phyloP scores from a whole-genome alignment of 1,284 basidiomycete genomes.

The Schizophyllum commune region DNA sequence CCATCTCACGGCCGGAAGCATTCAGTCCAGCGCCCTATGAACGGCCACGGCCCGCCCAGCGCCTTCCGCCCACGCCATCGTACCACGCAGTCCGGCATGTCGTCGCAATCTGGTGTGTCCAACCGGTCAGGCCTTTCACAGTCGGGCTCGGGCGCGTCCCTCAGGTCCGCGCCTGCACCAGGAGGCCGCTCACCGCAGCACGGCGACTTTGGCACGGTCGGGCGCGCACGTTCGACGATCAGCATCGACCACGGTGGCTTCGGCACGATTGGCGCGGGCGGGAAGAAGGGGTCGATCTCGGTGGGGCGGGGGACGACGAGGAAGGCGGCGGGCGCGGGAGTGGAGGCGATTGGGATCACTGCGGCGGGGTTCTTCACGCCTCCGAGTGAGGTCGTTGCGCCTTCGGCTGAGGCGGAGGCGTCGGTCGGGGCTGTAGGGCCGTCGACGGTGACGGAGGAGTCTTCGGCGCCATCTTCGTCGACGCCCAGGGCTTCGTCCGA shows the following conservation, averaged over 20 bases:
- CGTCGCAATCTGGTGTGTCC: slow-evolving; percentile 6
- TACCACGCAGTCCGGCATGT: slow-evolving; percentile 21
- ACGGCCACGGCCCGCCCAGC: slow-evolving; percentile 22
- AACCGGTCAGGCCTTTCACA: slow-evolving; percentile 9
- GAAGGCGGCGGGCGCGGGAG: slow-evolving; percentile 58
- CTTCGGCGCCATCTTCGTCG: too few relatives aligned
- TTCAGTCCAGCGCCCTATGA: slow-evolving; percentile 11
- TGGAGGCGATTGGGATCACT: slow-evolving; percentile 63
- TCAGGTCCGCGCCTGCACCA: neutral
- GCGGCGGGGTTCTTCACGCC: slow-evolving; percentile 59
- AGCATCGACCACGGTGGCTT: slow-evolving; percentile 43
- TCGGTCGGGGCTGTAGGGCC: too few relatives aligned
- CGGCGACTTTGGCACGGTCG: slow-evolving; percentile 15
- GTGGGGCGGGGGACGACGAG: slow-evolving; percentile 53
- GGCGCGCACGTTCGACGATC: slow-evolving; percentile 49
- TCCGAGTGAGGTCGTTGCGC: neutral
- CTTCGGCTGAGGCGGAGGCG: too few relatives aligned
- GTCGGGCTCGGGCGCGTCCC: neutral
- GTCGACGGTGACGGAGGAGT: too few relatives aligned
- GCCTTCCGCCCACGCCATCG: slow-evolving; percentile 34
- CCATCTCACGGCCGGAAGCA: slow-evolving; percentile 6
- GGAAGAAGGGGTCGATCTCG: slow-evolving; percentile 50
- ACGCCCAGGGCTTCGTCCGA: too few relatives aligned
- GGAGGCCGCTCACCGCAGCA: slow-evolving; percentile 12
- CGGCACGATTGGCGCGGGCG: slow-evolving; percentile 23